Percentiles rank a stretch among this genome's conserved stretches.
phyloP scores from a whole-genome alignment of 1,284 basidiomycete genomes.

The Tilletiopsis washingtonensis region DNA sequence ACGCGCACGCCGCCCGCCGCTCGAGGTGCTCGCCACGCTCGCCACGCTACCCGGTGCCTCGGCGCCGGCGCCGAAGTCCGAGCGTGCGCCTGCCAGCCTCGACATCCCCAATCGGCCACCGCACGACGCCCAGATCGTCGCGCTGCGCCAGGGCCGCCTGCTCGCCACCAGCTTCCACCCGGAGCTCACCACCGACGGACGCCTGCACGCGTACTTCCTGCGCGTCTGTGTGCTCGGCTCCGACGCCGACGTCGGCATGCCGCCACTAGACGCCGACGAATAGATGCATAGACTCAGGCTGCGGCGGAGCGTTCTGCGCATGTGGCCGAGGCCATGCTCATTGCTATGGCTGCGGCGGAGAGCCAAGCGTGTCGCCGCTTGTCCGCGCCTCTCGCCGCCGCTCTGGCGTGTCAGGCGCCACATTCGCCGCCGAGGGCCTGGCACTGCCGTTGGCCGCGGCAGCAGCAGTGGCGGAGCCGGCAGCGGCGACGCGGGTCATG shows the following conservation, averaged over 20 bases:
- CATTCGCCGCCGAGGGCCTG: too few species aligned
- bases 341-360: too few species aligned
- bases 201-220: slow-evolving; percentile 83
- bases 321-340: too few species aligned
- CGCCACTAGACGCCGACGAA: too few species aligned
- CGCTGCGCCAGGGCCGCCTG: slow-evolving; percentile 73
- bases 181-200: slow-evolving; percentile 75
- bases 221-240: slow-evolving; percentile 33
- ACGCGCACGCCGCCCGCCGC: slow-evolving; percentile 43
- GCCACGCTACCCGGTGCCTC: not conserved
- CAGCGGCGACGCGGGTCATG: not conserved
- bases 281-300: too few species aligned
- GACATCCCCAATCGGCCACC: slow-evolving; percentile 12
- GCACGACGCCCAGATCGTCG: slow-evolving; percentile 62
- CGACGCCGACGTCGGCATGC: too few species aligned
- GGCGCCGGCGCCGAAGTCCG: too few species aligned
- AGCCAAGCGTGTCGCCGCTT: too few species aligned
- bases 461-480: not conserved
- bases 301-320: too few species aligned
- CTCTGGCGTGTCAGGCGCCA: too few species aligned
- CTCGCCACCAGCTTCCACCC: slow-evolving; percentile 90
- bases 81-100: too few species aligned
- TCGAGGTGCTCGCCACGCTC: slow-evolving; percentile 57
- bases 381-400: too few species aligned
- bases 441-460: not conserved